Percentiles rank a stretch among this genome's conserved stretches.
Evolutionary conservation across 2,329 filamentous ascomycete genomes (phyloP).

Genomic region (Lachnellula cervina): DNA sequence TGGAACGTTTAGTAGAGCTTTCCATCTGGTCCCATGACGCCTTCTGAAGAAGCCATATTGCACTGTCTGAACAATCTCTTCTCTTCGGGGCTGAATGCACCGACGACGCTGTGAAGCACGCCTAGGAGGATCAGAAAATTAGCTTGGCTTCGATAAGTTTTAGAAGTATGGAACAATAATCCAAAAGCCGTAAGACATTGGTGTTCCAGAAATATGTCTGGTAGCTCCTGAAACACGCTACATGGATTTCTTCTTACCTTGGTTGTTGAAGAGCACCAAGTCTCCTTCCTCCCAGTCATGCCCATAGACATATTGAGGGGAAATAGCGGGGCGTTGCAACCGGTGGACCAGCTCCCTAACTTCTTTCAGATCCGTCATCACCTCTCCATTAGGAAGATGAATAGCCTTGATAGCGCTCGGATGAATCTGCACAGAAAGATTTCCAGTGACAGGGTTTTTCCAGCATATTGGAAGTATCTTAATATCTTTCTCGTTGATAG

Average conservation of each 20-base stretch:
- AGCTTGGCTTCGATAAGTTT: no score
- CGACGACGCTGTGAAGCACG: constrained; percentile 61
- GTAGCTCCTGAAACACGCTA: no score
- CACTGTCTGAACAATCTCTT: constrained; percentile 73
- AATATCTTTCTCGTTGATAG: constrained; percentile 61
- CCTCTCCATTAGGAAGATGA: constrained; percentile 59
- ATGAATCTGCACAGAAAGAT: constrained; percentile 67
- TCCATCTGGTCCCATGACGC: constrained; percentile 31
- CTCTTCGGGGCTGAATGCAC: constrained; percentile 68
- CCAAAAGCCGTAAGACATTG: no score
- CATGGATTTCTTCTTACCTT: constrained; percentile 39
- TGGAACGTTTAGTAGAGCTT: constrained; percentile 25
- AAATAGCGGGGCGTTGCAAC: constrained; percentile 68
- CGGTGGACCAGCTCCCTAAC: constrained; percentile 68
- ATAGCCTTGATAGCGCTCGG: constrained; percentile 67
- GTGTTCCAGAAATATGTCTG: no score
- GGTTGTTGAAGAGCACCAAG: constrained; percentile 73
- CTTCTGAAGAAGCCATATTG: constrained; percentile 64
- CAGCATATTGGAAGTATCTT: constrained; percentile 72
- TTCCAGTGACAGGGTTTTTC: constrained; percentile 68
- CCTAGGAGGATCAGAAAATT: no score
- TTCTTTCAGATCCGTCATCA: constrained; percentile 62
- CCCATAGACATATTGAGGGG: constrained; percentile 62
- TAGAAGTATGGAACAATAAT: no score
- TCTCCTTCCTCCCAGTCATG: constrained; percentile 77